phyloP scores from a whole-genome alignment of 2,329 filamentous ascomycete species.

The Aspergillus nomiae region DNA sequence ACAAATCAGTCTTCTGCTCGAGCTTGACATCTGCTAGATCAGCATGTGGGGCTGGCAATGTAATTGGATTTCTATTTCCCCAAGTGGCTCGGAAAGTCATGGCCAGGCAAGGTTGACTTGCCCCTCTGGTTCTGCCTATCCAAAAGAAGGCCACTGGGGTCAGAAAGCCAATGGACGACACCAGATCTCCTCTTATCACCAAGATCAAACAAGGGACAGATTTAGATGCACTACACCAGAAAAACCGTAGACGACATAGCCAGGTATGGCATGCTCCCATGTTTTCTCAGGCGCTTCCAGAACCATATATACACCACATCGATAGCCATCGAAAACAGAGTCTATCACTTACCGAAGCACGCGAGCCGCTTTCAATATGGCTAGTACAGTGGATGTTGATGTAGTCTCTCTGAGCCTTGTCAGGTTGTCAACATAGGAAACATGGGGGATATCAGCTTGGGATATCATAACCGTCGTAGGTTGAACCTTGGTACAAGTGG shows the following conservation, averaged over 20 bases:
- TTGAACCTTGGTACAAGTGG: neutral
- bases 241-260: neutral
- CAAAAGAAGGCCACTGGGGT: neutral
- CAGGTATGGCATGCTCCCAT: neutral
- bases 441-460: neutral
- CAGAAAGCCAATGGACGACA: neutral
- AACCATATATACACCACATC: neutral
- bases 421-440: too few species aligned
- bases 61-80: neutral
- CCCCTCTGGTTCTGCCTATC: neutral
- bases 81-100: neutral
- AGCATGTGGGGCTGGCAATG: neutral
- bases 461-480: neutral
- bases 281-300: neutral
- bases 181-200: neutral
- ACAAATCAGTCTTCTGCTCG: neutral
- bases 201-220: neutral
- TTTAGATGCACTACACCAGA: neutral
- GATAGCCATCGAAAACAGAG: neutral
- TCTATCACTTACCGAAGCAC: neutral
- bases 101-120: neutral
- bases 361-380: neutral
- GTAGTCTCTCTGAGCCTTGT: neutral
- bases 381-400: neutral
- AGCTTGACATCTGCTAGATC: neutral